Evolutionary conservation across 805 yeast genomes (phyloP).

Genomic region (Saturnispora zaruensis): DNA sequence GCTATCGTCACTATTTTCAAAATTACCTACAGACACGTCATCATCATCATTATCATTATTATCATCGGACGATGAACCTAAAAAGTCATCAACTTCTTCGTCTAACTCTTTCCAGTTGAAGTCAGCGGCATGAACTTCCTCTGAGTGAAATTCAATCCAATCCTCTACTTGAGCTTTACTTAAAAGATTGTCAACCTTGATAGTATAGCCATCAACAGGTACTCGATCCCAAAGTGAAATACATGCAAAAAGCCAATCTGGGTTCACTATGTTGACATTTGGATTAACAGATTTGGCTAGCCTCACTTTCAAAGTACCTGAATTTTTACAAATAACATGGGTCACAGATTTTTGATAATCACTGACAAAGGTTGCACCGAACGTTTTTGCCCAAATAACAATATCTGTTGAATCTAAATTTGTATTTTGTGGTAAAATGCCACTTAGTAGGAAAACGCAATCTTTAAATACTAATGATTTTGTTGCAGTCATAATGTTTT

Average conservation of each 20-base stretch:
- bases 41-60: conserved; percentile 19
- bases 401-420: conserved; percentile 70
- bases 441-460: conserved; percentile 70
- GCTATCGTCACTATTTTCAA: conserved; percentile 14
- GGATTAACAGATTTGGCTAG: conserved; percentile 60
- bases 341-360: conserved; percentile 70
- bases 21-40: neutral
- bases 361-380: conserved; percentile 78
- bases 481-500: conserved; percentile 64
- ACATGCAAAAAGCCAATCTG: conserved; percentile 89
- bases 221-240: conserved; percentile 69
- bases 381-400: conserved; percentile 84
- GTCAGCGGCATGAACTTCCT: conserved; percentile 34
- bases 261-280: conserved; percentile 66
- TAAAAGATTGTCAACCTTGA: conserved; percentile 42
- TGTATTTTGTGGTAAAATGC: conserved; percentile 80
- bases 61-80: conserved; percentile 36
- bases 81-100: conserved; percentile 47
- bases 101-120: conserved; percentile 47
- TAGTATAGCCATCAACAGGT: conserved; percentile 49
- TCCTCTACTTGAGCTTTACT: conserved; percentile 39
- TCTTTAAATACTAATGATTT: conserved; percentile 61
- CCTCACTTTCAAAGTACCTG: conserved; percentile 77
- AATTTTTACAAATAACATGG: conserved; percentile 76
- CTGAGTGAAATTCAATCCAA: conserved; percentile 32